phyloP scores from a whole-genome alignment of 306 rosid genomes.

The Pyrus bretschneideri region DNA sequence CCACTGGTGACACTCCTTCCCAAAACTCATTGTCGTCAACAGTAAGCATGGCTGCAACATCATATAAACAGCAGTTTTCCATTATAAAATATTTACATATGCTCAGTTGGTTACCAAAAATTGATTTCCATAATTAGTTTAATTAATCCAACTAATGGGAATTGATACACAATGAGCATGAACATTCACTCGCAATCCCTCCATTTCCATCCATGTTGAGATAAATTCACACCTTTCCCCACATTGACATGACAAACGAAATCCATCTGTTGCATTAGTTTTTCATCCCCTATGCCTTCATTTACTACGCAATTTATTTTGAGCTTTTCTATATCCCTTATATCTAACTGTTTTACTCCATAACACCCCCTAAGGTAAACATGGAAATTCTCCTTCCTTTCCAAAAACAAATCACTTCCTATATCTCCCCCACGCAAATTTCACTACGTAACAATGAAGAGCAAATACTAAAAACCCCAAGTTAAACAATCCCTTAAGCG shows the following conservation, averaged over 20 bases:
- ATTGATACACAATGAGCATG: not conserved
- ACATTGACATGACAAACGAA: not conserved
- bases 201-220: not conserved
- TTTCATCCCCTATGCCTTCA: not conserved
- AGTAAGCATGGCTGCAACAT: conserved; percentile 77
- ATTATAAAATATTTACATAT: not conserved
- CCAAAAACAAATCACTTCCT: not conserved
- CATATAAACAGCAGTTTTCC: conserved; percentile 9
- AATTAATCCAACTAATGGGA: no score
- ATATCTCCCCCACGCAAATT: not conserved
- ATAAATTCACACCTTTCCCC: not conserved
- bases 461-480: not conserved
- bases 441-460: not conserved
- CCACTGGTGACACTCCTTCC: conserved; percentile 83
- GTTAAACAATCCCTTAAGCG: not conserved
- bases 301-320: not conserved
- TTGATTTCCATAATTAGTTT: not conserved
- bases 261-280: not conserved
- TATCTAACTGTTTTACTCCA: no score
- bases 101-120: not conserved
- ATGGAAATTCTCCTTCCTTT: not conserved
- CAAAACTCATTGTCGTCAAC: conserved; percentile 90
- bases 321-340: not conserved
- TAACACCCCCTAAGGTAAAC: not conserved
- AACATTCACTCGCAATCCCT: not conserved